These are phyloP conservation scores for Boletus rufocinnamomeus DNA, from an alignment of 768 basidiomycete genomes.

Conservation along the genomic window DNA sequence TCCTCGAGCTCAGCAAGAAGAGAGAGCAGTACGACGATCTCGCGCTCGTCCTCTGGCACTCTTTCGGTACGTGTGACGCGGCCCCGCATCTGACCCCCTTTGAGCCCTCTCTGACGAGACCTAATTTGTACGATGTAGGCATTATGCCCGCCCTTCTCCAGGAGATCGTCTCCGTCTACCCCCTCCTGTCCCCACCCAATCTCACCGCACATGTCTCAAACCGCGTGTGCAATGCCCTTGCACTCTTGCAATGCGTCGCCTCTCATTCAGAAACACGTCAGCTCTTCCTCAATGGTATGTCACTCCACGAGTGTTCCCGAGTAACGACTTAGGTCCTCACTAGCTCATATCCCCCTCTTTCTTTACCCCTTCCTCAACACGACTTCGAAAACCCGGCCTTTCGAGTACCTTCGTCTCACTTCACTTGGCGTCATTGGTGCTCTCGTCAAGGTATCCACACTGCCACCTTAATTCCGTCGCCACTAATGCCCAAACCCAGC, in stretches of 20 bases:
- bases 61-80: slow-evolving; percentile 68
- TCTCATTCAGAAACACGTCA: slow-evolving; percentile 96
- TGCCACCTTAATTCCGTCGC: slow-evolving; percentile 1
- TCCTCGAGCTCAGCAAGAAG: slow-evolving; percentile 97
- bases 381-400: slow-evolving; percentile 98
- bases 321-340: background rate
- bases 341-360: slow-evolving; percentile 93
- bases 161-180: slow-evolving; percentile 98
- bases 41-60: slow-evolving; percentile 96
- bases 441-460: slow-evolving; percentile 80
- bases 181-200: slow-evolving; percentile 90
- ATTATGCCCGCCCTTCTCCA: slow-evolving; percentile 97
- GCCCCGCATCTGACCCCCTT: background rate
- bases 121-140: slow-evolving; percentile 47
- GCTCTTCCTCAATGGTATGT: slow-evolving; percentile 87
- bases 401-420: slow-evolving; percentile 98
- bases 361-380: slow-evolving; percentile 99
- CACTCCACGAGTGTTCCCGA: background rate
- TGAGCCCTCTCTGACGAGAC: background rate
- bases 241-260: slow-evolving; percentile 96
- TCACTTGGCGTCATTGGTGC: slow-evolving; percentile 99
- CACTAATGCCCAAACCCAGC: slow-evolving; percentile 49
- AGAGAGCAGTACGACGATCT: slow-evolving; percentile 98
- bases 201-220: slow-evolving; percentile 98
- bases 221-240: slow-evolving; percentile 97